Evolutionary conservation across 2,329 filamentous ascomycete genomes (phyloP).

Genomic region (Fusarium fracticaudum): DNA sequence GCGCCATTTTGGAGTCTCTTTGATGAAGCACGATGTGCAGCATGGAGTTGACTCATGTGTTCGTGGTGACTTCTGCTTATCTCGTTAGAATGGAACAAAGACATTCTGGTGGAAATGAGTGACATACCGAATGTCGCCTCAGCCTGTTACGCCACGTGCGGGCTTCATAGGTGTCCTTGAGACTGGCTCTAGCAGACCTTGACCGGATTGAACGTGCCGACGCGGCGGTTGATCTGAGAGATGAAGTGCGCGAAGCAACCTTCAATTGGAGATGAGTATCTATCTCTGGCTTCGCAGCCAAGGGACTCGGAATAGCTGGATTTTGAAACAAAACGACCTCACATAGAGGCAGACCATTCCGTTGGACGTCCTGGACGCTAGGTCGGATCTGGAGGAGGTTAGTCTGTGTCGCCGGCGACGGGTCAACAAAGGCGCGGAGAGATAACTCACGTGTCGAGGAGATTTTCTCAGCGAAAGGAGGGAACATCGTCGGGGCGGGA

Average conservation of each 20-base stretch:
- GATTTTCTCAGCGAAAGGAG: neutral
- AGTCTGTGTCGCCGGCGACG: neutral
- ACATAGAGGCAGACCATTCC: neutral
- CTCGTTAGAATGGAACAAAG: neutral
- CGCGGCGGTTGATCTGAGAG: neutral
- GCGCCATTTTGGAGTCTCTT: conserved; percentile 18
- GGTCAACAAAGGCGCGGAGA: conserved; percentile 2
- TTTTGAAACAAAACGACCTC: conserved; percentile 14
- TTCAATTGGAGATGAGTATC: neutral
- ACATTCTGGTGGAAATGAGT: neutral
- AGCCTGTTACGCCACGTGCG: conserved; percentile 21
- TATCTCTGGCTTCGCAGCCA: neutral
- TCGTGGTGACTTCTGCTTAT: neutral
- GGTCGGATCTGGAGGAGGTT: conserved; percentile 3
- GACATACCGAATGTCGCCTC: conserved; percentile 9
- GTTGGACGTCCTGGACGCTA: neutral
- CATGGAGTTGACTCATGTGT: neutral
- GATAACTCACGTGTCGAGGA: conserved; percentile 4
- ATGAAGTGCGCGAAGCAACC: neutral
- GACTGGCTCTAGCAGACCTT: neutral
- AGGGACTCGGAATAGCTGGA: neutral
- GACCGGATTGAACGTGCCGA: neutral
- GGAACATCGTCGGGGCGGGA: conserved; percentile 16
- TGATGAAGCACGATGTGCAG: conserved; percentile 20
- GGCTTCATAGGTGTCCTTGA: conserved; percentile 16